Base-by-base conservation (phyloP, 2,329 filamentous ascomycete genomes). In the Fusarium oxysporum region DNA sequence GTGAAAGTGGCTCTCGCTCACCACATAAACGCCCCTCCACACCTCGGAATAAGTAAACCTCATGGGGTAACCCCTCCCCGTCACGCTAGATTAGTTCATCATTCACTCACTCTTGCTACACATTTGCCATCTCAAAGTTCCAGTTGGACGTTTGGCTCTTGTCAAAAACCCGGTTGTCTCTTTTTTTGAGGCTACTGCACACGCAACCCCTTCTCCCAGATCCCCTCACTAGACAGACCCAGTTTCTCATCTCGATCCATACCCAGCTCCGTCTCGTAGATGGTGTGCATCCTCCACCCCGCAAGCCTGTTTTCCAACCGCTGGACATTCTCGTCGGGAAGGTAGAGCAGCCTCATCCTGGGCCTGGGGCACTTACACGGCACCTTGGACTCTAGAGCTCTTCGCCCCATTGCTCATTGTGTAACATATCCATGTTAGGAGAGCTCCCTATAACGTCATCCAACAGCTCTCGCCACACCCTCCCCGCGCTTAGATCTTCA, bases 371-470 rank as follows among this genome's bases (percentile, higher is more conserved):
- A 54, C 47, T 69, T 50, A 33, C 61, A 67, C 40, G 32, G 54
- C 45, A 56, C 53, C 66, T 68, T 21, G n/a, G 51, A 25, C 47
- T n/a, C 38, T 58, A 38, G n/a, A 70, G 67, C 66, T 70, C 43
- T 65, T 12, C 16, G n/a, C 45, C 8, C 32, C 30, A 51, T 19
- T 51, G 32, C 38, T 50, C 47, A 37, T 38, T 23, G 38, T 50
- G 55, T 56, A 51, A 72, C 55, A 58, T 28, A 58, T 70, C 69
- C 71, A 62, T 74, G 71, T 55, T 37, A 13, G 28, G 44, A 41
- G 30, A 61, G 54, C 66, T 64, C 41, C 53, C 38, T n/a, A 59
- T 56, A 75, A 77, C 76, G 76, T 78, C 76, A 78, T 78, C 40
- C 48, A 43, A 38, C 57, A 66, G 69, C 64, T 65, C 62, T 69